Percentiles rank a stretch among this genome's conserved stretches.
phyloP scores from a whole-genome alignment of 106 monocot genomes.

The Agapanthus africanus region DNA sequence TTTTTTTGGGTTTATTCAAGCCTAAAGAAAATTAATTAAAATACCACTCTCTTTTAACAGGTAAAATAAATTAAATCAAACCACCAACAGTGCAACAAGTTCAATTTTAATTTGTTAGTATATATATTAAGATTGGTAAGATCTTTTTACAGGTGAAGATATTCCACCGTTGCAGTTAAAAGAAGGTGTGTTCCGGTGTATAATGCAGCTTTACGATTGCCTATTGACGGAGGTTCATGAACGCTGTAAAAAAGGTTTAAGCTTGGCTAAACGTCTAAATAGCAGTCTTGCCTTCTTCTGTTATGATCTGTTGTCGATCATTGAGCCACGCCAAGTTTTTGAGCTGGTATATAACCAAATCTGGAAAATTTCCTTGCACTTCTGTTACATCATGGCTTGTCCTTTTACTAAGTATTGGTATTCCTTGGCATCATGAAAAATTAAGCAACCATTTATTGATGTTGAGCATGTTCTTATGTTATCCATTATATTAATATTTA shows the following conservation, averaged over 20 bases:
- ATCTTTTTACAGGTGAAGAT: slow-evolving; percentile 74
- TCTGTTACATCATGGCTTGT: neutral
- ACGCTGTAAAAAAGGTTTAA: slow-evolving; percentile 96
- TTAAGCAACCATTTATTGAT: neutral
- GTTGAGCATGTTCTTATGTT: neutral
- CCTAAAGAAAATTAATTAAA: neutral
- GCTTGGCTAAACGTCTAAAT: slow-evolving; percentile 87
- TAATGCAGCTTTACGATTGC: slow-evolving; percentile 94
- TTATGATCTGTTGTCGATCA: slow-evolving; percentile 83
- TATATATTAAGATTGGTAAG: slow-evolving; percentile 1
- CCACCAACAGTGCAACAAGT: slow-evolving; percentile 15
- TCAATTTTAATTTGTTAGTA: slow-evolving; percentile 37
- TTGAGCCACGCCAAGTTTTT: slow-evolving; percentile 97
- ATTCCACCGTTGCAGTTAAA: slow-evolving; percentile 93
- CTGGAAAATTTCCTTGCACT: neutral
- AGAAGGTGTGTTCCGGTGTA: slow-evolving; percentile 94
- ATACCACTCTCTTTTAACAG: neutral
- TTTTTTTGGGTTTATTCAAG: neutral
- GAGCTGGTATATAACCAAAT: slow-evolving; percentile 61
- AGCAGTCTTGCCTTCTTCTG: slow-evolving; percentile 97
- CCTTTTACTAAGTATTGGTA: neutral
- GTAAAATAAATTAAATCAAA: neutral
- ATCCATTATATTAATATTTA: neutral
- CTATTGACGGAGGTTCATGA: slow-evolving; percentile 97
- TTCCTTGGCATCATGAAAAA: neutral